Conservation (phyloP, 805 yeast genomes). For the Candida pseudoglaebosa region DNA sequence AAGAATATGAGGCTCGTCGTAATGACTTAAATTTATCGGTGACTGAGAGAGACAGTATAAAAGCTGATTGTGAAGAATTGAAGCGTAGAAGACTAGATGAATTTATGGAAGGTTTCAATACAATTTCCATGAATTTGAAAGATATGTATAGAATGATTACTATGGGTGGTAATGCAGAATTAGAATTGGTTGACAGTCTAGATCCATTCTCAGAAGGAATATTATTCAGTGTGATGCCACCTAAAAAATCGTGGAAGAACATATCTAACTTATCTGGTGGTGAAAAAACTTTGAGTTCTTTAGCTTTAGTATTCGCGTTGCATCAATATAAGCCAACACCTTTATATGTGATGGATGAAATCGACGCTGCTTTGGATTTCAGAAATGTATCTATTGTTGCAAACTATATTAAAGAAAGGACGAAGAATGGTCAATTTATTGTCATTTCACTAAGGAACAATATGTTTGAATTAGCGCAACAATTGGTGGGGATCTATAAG, state of each 20-base stretch:
- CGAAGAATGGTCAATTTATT: slow-evolving; percentile 93
- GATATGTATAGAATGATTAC: slow-evolving; percentile 99
- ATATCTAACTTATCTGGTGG: slow-evolving; percentile 96
- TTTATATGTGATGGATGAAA: slow-evolving; percentile 96
- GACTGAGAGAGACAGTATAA: slow-evolving; percentile 57
- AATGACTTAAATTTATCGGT: slow-evolving; percentile 68
- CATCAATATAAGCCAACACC: slow-evolving; percentile 98
- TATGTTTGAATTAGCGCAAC: slow-evolving; percentile 96
- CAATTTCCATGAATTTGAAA: slow-evolving; percentile 81
- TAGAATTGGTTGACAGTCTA: slow-evolving; percentile 89
- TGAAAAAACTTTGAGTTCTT: slow-evolving; percentile 90
- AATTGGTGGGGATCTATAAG: slow-evolving; percentile 92
- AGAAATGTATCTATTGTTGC: slow-evolving; percentile 97
- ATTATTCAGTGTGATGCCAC: slow-evolving; percentile 97
- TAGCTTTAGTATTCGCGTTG: slow-evolving; percentile 93
- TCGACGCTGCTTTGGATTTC: slow-evolving; percentile 97
- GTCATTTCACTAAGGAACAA: slow-evolving; percentile 94
- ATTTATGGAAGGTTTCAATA: slow-evolving; percentile 88
- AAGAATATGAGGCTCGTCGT: slow-evolving; percentile 62
- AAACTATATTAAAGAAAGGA: slow-evolving; percentile 90
- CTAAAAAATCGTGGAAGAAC: slow-evolving; percentile 96
- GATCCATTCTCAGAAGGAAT: slow-evolving; percentile 99
- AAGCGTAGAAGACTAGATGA: slow-evolving; percentile 76
- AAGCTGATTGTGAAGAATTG: slow-evolving; percentile 60
- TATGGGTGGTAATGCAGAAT: slow-evolving; percentile 98